Evolutionary conservation across 2,329 filamentous ascomycete genomes (phyloP).

Genomic region (Ophiostoma himal-ulmi): DNA sequence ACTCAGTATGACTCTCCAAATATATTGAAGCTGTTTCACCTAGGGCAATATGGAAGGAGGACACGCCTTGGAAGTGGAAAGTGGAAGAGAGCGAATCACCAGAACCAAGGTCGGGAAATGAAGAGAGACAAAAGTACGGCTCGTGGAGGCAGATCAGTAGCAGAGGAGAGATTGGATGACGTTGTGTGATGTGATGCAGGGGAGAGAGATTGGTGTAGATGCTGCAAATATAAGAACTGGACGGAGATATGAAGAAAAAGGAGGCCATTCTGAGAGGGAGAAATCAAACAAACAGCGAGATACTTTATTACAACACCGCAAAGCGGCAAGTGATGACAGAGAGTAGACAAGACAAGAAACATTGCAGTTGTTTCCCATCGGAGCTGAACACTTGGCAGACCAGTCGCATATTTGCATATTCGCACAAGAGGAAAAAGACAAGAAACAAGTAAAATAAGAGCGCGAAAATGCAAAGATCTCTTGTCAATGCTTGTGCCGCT

Average conservation of each 20-base stretch:
- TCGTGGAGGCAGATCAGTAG: background rate
- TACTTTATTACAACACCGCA: too few species aligned
- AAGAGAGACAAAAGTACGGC: background rate
- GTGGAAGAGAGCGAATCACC: slow-evolving; percentile 5
- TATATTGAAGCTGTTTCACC: slow-evolving; percentile 4
- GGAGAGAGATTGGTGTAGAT: background rate
- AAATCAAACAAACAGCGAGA: too few species aligned
- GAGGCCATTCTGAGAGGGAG: too few species aligned
- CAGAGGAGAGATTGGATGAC: background rate
- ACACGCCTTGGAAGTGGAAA: slow-evolving; percentile 7
- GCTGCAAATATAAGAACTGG: background rate
- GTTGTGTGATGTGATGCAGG: background rate
- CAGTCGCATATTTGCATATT: background rate
- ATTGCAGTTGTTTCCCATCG: background rate
- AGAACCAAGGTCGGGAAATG: slow-evolving; percentile 7
- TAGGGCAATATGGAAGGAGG: background rate
- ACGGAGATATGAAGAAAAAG: background rate
- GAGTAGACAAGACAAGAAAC: background rate
- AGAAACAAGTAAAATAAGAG: background rate
- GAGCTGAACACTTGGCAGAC: slow-evolving; percentile 2
- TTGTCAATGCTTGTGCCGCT: background rate
- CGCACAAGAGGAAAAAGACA: background rate
- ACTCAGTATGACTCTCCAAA: background rate
- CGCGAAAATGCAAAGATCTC: background rate
- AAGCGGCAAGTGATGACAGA: too few species aligned